These are phyloP conservation scores for Stachybotrys chartarum DNA, from an alignment of 2,329 filamentous ascomycete species.

Conservation along the genomic window DNA sequence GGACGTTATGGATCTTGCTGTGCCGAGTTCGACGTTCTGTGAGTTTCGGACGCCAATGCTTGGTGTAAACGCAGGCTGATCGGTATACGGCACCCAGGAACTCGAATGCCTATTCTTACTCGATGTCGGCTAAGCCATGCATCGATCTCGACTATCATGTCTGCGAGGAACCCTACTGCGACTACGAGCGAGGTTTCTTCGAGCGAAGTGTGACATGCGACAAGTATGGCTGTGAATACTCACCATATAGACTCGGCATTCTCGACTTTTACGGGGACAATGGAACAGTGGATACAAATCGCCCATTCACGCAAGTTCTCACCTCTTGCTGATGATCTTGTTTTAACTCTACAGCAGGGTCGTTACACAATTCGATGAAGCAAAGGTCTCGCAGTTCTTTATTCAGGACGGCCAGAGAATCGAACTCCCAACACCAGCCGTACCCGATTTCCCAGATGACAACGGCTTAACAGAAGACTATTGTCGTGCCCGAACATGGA, in stretches of 20 bases:
- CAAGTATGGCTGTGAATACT: conserved; percentile 59
- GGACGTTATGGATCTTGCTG: conserved; percentile 46
- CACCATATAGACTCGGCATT: conserved; percentile 56
- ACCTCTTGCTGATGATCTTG: background rate
- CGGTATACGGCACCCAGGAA: conserved; percentile 6
- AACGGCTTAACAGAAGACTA: conserved; percentile 50
- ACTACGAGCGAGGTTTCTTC: conserved; percentile 40
- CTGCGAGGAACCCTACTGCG: conserved; percentile 18
- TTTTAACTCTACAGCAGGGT: conserved; percentile 27
- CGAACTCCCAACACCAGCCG: conserved; percentile 28
- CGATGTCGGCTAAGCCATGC: conserved; percentile 52
- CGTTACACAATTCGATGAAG: conserved; percentile 49
- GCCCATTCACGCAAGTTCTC: conserved; percentile 37
- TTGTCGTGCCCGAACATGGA: conserved; percentile 48
- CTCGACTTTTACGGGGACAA: conserved; percentile 52
- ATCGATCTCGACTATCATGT: conserved; percentile 28
- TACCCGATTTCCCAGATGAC: conserved; percentile 40
- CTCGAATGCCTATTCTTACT: conserved; percentile 49
- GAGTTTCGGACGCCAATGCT: conserved; percentile 15
- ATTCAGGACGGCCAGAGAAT: conserved; percentile 51
- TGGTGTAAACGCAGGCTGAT: background rate
- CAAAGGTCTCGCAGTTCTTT: conserved; percentile 52
- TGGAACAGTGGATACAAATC: conserved; percentile 48
- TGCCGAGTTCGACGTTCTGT: conserved; percentile 54
- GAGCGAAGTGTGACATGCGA: conserved; percentile 53